Conservation (phyloP, 192 early-diverging fungal species). For the Geosiphon pyriformis region DNA sequence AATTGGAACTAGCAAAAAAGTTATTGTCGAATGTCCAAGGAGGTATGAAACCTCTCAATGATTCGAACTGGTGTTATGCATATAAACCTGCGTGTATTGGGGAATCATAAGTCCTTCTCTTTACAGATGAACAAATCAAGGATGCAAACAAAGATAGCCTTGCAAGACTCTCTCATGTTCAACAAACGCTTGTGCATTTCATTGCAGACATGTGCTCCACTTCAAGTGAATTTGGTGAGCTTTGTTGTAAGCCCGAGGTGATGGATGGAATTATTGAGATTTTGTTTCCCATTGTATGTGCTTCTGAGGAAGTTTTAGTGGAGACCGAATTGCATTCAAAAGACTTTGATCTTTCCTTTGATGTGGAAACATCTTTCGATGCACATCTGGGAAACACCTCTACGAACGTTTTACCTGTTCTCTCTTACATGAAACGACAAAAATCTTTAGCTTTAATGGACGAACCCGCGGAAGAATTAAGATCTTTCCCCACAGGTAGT, state of each 20-base stretch:
- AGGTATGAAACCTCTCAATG: not conserved
- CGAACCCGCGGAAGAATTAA: slow-evolving; percentile 24
- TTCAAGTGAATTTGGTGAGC: slow-evolving; percentile 48
- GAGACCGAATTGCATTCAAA: slow-evolving; percentile 45
- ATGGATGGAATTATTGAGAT: slow-evolving; percentile 48
- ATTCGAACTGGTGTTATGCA: no score
- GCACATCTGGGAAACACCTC: slow-evolving; percentile 1
- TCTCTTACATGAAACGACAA: slow-evolving; percentile 1
- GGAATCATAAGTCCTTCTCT: no score
- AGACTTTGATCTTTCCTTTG: slow-evolving; percentile 30
- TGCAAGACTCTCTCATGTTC: slow-evolving; percentile 32
- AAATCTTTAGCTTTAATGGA: slow-evolving; percentile 2
- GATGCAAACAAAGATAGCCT: slow-evolving; percentile 26
- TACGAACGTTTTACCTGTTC: not conserved
- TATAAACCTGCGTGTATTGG: no score
- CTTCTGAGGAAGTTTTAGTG: slow-evolving; percentile 33
- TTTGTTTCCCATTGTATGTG: slow-evolving; percentile 50
- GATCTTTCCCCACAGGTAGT: slow-evolving; percentile 6
- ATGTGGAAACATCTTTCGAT: slow-evolving; percentile 12
- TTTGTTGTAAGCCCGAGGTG: slow-evolving; percentile 41
- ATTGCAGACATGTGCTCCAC: slow-evolving; percentile 41
- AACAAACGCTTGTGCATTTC: slow-evolving; percentile 43
- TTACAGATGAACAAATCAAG: not conserved
- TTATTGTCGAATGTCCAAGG: not conserved
- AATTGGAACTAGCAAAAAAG: not conserved